Conservation (phyloP, 2,329 filamentous ascomycete genomes). For the Blastomyces silverae region DNA sequence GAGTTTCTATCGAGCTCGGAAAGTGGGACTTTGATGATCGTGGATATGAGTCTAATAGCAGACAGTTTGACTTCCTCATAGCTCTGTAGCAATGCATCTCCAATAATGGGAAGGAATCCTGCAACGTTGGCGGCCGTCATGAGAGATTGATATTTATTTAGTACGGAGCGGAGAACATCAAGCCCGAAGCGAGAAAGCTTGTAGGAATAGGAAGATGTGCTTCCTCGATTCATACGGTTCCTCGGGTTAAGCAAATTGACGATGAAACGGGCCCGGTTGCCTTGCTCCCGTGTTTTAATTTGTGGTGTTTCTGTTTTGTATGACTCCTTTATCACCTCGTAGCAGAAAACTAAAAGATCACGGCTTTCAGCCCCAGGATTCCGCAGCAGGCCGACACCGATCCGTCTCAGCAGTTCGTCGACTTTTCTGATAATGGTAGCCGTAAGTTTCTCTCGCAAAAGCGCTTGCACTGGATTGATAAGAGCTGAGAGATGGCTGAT, state of each 20-base stretch:
- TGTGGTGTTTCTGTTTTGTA: constrained; percentile 50
- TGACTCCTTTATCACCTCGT: constrained; percentile 83
- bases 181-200: constrained; percentile 85
- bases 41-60: constrained; percentile 73
- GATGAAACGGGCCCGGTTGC: constrained; percentile 58
- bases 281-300: constrained; percentile 44
- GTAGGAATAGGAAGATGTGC: constrained; percentile 71
- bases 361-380: constrained; percentile 72
- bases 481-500: constrained; percentile 66
- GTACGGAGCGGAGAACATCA: constrained; percentile 75
- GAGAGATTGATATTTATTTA: constrained; percentile 77
- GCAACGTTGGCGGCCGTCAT: constrained; percentile 71
- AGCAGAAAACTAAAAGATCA: constrained; percentile 88
- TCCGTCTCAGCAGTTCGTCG: constrained; percentile 76
- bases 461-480: constrained; percentile 66
- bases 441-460: constrained; percentile 78
- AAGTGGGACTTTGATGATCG: constrained; percentile 78
- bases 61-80: constrained; percentile 93
- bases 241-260: constrained; percentile 69
- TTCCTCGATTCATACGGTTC: constrained; percentile 63
- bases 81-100: constrained; percentile 73
- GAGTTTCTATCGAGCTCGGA: constrained; percentile 61
- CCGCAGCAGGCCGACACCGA: constrained; percentile 72
- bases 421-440: constrained; percentile 79
- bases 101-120: constrained; percentile 82